Evolutionary conservation across 192 early-diverging fungal genomes (phyloP).

Genomic region (Irineochytrium annulatum): DNA sequence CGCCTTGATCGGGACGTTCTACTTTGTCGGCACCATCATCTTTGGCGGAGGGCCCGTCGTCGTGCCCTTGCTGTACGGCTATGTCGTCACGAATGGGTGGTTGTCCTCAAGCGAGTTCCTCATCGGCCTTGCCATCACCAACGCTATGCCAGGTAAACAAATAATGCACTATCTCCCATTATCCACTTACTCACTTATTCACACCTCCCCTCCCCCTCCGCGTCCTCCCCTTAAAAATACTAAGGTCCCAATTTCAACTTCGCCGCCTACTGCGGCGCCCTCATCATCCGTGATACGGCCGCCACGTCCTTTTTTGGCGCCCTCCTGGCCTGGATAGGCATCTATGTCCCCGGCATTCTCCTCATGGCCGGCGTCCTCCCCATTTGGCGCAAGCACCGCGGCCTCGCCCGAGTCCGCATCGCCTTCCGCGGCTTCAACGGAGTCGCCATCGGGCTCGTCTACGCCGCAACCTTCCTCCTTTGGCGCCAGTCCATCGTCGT

Average conservation of each 20-base stretch:
- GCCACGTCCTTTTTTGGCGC: slow-evolving; percentile 40
- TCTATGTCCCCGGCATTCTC: slow-evolving; percentile 62
- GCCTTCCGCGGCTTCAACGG: slow-evolving; percentile 47
- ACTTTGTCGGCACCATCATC: slow-evolving; percentile 55
- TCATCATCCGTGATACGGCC: slow-evolving; percentile 38
- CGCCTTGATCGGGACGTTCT: slow-evolving; percentile 47
- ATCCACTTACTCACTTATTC: not conserved
- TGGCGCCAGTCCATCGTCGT: slow-evolving; percentile 31
- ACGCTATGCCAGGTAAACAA: slow-evolving; percentile 47
- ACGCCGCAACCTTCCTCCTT: slow-evolving; percentile 49
- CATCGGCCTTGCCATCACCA: slow-evolving; percentile 57
- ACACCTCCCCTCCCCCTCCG: slow-evolving; percentile 34
- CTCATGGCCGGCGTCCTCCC: slow-evolving; percentile 60
- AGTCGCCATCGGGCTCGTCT: slow-evolving; percentile 47
- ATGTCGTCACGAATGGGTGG: slow-evolving; percentile 50
- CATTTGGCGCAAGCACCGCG: slow-evolving; percentile 46
- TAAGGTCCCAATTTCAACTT: slow-evolving; percentile 70
- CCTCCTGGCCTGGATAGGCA: slow-evolving; percentile 52
- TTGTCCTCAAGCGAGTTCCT: slow-evolving; percentile 53
- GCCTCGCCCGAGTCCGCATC: not conserved
- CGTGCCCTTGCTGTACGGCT: slow-evolving; percentile 44
- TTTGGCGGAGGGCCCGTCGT: slow-evolving; percentile 66
- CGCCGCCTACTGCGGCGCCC: slow-evolving; percentile 59
- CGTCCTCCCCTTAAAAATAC: slow-evolving; percentile 28
- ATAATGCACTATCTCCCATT: no score